Conservation (phyloP, 441 rosid genomes). For the Mallotus japonicus region DNA sequence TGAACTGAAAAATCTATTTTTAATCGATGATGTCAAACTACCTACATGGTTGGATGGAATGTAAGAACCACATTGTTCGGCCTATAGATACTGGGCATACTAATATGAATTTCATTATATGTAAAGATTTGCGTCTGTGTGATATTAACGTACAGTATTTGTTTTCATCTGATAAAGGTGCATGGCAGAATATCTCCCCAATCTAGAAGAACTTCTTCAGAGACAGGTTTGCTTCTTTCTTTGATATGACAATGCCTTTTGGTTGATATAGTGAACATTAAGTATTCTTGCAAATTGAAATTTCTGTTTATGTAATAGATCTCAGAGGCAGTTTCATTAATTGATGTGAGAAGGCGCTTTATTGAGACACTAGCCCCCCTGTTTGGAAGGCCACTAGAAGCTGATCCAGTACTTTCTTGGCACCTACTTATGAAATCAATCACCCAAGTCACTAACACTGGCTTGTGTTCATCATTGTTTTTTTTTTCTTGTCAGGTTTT, state of each 20-base stretch:
- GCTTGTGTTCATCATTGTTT: conserved; percentile 20
- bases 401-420: conserved; percentile 67
- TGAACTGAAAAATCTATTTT: conserved; percentile 65
- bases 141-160: conserved; percentile 15
- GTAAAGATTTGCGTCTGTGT: conserved; percentile 8
- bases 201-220: conserved; percentile 77
- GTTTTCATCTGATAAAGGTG: conserved; percentile 55
- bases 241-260: conserved; percentile 15
- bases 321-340: conserved; percentile 67
- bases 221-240: conserved; percentile 58
- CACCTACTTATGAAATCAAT: conserved; percentile 12
- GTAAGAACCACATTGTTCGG: conserved; percentile 41
- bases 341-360: conserved; percentile 63
- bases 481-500: conserved; percentile 55
- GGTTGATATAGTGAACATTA: conserved; percentile 17
- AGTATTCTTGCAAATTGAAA: neutral
- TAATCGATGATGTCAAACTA: conserved; percentile 88
- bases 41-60: conserved; percentile 88
- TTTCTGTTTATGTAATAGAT: conserved; percentile 40
- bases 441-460: conserved; percentile 17
- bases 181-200: conserved; percentile 98
- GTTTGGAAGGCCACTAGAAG: conserved; percentile 88
- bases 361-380: conserved; percentile 66
- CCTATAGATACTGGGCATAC: conserved; percentile 15
- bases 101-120: conserved; percentile 14